Evolutionary conservation across 1,139 yeast genomes (phyloP), one percentile per base, ranked within the genome.

Genomic region (Magnusiomyces fungicola): DNA sequence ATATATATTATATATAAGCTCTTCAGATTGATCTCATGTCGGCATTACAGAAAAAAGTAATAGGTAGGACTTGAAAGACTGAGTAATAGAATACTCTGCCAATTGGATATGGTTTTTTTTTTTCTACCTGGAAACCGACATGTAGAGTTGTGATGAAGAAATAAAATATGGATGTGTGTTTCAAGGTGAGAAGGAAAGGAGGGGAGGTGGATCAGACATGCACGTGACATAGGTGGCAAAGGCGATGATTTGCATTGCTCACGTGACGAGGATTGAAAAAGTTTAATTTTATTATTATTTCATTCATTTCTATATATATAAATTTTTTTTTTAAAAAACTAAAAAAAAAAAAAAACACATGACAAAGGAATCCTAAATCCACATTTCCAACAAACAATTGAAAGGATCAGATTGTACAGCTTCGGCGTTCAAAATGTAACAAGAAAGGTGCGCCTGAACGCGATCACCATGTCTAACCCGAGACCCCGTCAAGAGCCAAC

Each of bases 401-500:
- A 38, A 33, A 52, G 53, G 56, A 51, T 63, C 66, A 62, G 66
- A 62, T 60, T 53, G 58, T 60, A 53, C 61, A 52, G 52, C 47
- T 45, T 24, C 19, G 45, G 66, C 64, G 65, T 62, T 59, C 65
- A 55, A 56, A 47, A 49, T 52, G 61, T 67, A 68, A 70, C 68
- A 68, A 71, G 70, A 62, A 58, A 45, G 55, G 58, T 58, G 63
- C 62, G 67, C 65, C 38, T 61, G 68, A 60, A 63, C 69, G 66
- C 65, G 59, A 48, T 62, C 68, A 57, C 64, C 71, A 68, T 52
- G 43, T 46, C 56, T 48, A 58, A 61, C 71, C 69, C 63, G 51
- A 45, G 58, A 65, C 66, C 69, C 71, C 69, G 71, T 67, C 71
- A 67, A 60, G 63, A 66, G 67, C 57, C 50, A 45, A 50, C 59